Base-by-base conservation (phyloP, 2,329 filamentous ascomycete genomes). In the Fusarium siculi region DNA sequence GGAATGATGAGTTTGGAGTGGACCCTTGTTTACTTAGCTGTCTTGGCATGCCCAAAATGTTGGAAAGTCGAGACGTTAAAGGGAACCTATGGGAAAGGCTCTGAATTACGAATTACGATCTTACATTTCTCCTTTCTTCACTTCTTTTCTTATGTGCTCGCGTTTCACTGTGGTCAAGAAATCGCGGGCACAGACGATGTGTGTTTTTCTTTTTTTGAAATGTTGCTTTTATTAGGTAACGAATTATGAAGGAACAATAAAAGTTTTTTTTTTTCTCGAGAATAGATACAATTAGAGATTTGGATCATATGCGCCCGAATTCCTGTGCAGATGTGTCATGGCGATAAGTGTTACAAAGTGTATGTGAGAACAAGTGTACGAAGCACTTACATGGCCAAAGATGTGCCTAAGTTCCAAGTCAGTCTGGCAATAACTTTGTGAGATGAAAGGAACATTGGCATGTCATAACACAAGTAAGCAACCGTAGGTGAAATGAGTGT, bases 221-320 rank as follows among this genome's bases (percentile, higher is more conserved):
- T 77, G 78, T 78, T 80, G 77, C 74, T 79, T 79, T 80, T 79
- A 77, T 73, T 80, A 81, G 80, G 79, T 82, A 79, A 83, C 81
- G 81, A 83, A 62, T 82, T 80, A 82, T 78, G 80, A 82, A 78
- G 80, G 81, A 69, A 79, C 78, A 82, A 82, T 80, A 82, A 82
- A 83, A 83, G 78, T 76, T 77, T 76, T 78, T 74, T 68, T 76
- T 75, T 76, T 77, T 74, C 75, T 76, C 56, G 63, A 75, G 74
- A 64, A 63, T 72, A 49, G 70, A 77, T 64, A 77, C 66, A 68
- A 72, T 66, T 75, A 75, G 69, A 76, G 62, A 63, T 66, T 70
- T 63, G 70, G 69, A 67, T 64, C 68, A 74, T 50, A 73, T 44
- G 64, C 32, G 50, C 46, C 47, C 46, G 66, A 23, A 32, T 49